Base-by-base conservation (phyloP, 768 basidiomycete species). In the Psilocybe azurescens region DNA sequence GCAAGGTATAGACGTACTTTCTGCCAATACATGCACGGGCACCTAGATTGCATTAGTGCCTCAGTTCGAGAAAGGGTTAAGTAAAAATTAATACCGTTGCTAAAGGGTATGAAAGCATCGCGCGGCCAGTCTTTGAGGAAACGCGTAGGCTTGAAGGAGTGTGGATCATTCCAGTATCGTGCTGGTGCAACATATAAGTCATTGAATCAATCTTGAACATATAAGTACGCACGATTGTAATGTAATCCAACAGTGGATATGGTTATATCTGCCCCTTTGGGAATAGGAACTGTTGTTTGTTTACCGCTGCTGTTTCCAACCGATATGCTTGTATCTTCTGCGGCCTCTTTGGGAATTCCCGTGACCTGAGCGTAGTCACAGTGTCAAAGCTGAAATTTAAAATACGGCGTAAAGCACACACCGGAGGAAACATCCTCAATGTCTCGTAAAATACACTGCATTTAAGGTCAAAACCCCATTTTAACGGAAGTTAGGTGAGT, bases 71-170 rank as follows among this genome's bases (percentile, higher is more conserved):
- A 16, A 11, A 49, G 9, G 3, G 39, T 20, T 11, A 6, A 18
- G n/a, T 44, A 32, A 29, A 30, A 20, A 5, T 38, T 46, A 18
- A 39, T 51, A 75, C 83, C 83, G 49, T 69, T 74, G 57, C 80
- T 83, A 67, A 86, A 86, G 3, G 85, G 83, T 29, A 83, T 41
- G 66, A 85, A 86, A 0, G 85, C 86, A 65, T 86, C 84, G 38
- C 69, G 75, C 20, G 81, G 78, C 79, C 82, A 87, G 51, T 85
- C 80, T 38, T 75, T 77, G n/a, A 85, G 70, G 74, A 86, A 86
- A 6, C 85, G 77, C 29, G 76, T 75, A 28, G 75, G 75, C 44
- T 75, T 77, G 70, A 86, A 87, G 7, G 65, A 65, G 32, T 81
- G 63, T 3, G 86, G 85, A 48, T 86, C 78, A 53, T 81, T 70